Evolutionary conservation across 1,284 basidiomycete species (phyloP).

Genomic region (Erythrobasidium hasegawianum): DNA sequence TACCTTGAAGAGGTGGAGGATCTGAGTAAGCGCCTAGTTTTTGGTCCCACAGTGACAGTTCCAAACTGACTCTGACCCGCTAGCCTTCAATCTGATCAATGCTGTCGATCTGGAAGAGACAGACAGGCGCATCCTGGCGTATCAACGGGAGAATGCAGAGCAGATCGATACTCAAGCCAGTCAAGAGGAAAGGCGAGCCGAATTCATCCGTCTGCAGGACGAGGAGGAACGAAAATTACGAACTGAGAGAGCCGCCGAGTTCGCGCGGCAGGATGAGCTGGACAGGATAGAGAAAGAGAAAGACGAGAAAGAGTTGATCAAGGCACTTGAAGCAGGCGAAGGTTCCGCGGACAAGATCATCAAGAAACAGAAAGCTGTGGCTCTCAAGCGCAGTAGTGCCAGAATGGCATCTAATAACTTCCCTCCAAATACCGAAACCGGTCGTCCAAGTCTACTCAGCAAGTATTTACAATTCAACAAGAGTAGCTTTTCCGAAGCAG

Average conservation of each 20-base stretch:
- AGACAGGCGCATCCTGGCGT: constrained; percentile 73
- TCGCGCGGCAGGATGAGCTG: constrained; percentile 61
- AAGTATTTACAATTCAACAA: constrained; percentile 33
- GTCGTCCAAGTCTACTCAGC: constrained; percentile 4
- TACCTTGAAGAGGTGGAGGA: constrained; percentile 96
- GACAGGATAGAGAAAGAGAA: constrained; percentile 55
- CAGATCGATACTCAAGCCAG: constrained; percentile 71
- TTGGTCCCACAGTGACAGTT: too few species aligned
- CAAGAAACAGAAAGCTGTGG: constrained; percentile 40
- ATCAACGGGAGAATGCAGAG: constrained; percentile 73
- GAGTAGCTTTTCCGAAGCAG: constrained; percentile 1
- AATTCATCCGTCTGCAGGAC: constrained; percentile 64
- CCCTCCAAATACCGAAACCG: constrained; percentile 2
- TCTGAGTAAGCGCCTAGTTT: constrained; percentile 64
- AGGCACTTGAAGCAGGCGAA: constrained; percentile 37
- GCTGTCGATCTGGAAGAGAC: constrained; percentile 80
- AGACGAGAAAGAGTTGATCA: constrained; percentile 40
- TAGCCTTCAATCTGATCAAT: constrained; percentile 94
- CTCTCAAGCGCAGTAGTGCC: constrained; percentile 53
- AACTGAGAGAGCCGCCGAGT: constrained; percentile 55
- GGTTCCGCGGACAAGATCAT: constrained; percentile 36
- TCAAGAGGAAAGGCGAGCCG: constrained; percentile 62
- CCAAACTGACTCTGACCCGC: neutral
- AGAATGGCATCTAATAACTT: constrained; percentile 21
- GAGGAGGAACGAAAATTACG: constrained; percentile 61